Evolutionary conservation across 2,329 filamentous ascomycete species (phyloP), one percentile per base, ranked within the genome.

Genomic region (Venturia carpophila): DNA sequence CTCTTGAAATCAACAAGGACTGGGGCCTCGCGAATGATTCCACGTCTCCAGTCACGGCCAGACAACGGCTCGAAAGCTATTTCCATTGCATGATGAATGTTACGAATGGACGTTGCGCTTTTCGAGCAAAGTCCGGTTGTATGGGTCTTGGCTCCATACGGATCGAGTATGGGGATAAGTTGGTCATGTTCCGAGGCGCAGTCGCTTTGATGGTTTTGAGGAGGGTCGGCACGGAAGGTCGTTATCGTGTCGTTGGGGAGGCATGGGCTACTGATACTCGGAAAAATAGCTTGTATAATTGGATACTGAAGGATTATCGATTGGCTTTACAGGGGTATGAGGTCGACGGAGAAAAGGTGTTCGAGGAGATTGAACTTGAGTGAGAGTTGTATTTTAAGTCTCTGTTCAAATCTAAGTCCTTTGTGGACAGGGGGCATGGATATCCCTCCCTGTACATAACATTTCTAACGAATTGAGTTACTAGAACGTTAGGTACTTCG

Each of bases 81-180:
- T 55, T 55, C 27, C 49, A 55, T 34, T 55, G 49, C 17, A 55
- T 34, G 49, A 55, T 55, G 49, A 55, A 55, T 34, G 49, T 55
- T 5, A 55, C 49, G 49, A 55, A 55, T 34, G 49, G 49, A 13
- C 49, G 49, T 5, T 19, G 49, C 27, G 49, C 49, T 55, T 55
- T 55, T 55, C 49, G 49, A 15, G 13, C 49, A 19, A 19, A 34
- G 27, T 55, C 49, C 15, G 49, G 49, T 17, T 55, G 49, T 24
- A 55, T 55, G 49, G 49, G 49, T 30, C 49, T 55, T 34, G 49
- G 49, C 1, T 55, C 49, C 15, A 55, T 55, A 11, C 11, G 17
- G 0, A 55, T 55, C 49, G 17, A 34, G 15, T 24, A 24, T 34
- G 49, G 49, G 5, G 49, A 55, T 17, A 55, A 55, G 30, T 24